These are phyloP conservation scores for Phytophthora kernoviae DNA, from an alignment of 352 stramenopile genomes.

Conservation along the genomic window DNA sequence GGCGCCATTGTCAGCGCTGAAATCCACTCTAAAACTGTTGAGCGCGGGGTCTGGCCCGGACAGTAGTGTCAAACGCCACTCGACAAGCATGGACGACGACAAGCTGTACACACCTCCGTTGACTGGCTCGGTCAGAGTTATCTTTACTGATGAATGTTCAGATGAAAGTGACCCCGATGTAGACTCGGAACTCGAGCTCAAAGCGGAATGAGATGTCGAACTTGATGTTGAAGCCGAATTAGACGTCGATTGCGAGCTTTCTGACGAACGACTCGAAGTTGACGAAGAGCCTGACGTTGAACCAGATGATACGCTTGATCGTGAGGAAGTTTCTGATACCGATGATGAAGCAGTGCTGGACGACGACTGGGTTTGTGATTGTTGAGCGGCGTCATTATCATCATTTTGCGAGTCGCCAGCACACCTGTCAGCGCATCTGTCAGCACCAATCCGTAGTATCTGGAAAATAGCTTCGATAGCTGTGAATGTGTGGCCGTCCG, in stretches of 20 bases:
- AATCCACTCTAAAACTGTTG: conserved; percentile 45
- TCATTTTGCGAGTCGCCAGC: conserved; percentile 3
- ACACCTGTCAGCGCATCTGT: conserved; percentile 7
- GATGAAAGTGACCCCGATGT: conserved; percentile 10
- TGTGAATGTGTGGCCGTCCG: conserved; percentile 20
- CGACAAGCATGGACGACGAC: conserved; percentile 43
- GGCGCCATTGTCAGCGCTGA: conserved; percentile 42
- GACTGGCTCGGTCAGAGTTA: conserved; percentile 45
- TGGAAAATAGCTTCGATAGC: conserved; percentile 44
- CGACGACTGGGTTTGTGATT: conserved; percentile 5
- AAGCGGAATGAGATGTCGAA: conserved; percentile 9
- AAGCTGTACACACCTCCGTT: conserved; percentile 48
- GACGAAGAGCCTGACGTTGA: not conserved
- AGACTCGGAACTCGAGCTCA: conserved; percentile 15
- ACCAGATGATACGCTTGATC: not conserved
- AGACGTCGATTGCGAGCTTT: not conserved
- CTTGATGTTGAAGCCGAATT: conserved; percentile 8
- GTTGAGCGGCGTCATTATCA: conserved; percentile 1
- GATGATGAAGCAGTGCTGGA: conserved; percentile 6
- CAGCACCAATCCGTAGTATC: conserved; percentile 34
- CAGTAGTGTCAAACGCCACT: conserved; percentile 42
- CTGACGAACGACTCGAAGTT: conserved; percentile 4
- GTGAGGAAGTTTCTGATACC: conserved; percentile 4
- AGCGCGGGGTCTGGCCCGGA: conserved; percentile 28
- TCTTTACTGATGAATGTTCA: conserved; percentile 27